These are phyloP conservation scores for Cordyceps pruinosa DNA, from an alignment of 2,329 filamentous ascomycete genomes.

Conservation along the genomic window DNA sequence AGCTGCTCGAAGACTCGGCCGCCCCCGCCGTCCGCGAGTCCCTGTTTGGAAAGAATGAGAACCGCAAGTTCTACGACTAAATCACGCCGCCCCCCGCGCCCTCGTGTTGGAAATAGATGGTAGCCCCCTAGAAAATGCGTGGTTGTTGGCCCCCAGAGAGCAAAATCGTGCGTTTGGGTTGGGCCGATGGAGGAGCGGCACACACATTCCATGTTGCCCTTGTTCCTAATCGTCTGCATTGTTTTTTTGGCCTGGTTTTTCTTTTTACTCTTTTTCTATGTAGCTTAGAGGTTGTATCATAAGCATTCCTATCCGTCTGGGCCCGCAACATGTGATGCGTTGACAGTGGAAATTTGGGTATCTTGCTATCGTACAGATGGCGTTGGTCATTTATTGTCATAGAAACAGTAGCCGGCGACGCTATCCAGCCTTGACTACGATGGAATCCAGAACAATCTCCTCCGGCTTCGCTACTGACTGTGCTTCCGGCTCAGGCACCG, in stretches of 20 bases:
- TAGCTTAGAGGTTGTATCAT: conserved; percentile 31
- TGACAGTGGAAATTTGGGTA: background rate
- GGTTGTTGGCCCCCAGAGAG: background rate
- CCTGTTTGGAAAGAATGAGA: conserved; percentile 89
- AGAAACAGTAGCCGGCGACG: background rate
- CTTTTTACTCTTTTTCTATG: conserved; percentile 20
- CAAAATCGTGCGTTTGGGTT: background rate
- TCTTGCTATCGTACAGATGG: background rate
- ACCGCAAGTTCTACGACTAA: conserved; percentile 93
- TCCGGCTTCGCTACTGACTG: background rate
- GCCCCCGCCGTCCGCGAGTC: conserved; percentile 78
- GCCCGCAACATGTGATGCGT: background rate
- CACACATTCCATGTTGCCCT: background rate
- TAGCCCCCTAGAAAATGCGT: background rate
- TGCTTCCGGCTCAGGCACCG: background rate
- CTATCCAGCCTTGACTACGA: conserved; percentile 16
- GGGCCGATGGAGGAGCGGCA: background rate
- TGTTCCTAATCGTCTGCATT: conserved; percentile 5
- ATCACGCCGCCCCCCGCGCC: background rate
- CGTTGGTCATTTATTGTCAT: background rate
- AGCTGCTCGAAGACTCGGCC: conserved; percentile 74
- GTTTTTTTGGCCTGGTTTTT: conserved; percentile 9
- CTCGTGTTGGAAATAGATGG: conserved; percentile 5
- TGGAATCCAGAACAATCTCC: conserved; percentile 14
- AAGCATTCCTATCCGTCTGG: conserved; percentile 19